Conservation (phyloP, 2,329 filamentous ascomycete genomes). For the Metarhizium anisopliae region DNA sequence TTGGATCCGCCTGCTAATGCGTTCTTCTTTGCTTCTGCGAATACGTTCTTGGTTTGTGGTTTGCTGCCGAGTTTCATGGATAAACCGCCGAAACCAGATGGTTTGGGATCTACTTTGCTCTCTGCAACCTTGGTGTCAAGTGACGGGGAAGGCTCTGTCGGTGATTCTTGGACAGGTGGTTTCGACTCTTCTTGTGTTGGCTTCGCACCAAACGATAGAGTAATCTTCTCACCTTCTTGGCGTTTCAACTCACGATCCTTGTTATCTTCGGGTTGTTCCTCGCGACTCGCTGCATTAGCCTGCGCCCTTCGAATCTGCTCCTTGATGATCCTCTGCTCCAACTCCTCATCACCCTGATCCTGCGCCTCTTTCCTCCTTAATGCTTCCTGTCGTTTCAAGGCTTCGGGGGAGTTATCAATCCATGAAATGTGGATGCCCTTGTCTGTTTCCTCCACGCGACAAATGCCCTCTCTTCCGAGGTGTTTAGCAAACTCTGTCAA, state of each 20-base stretch:
- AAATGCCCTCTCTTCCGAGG: conserved; percentile 78
- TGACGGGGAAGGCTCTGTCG: conserved; percentile 13
- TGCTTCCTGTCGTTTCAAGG: conserved; percentile 70
- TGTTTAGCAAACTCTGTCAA: conserved; percentile 86
- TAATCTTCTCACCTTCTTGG: conserved; percentile 68
- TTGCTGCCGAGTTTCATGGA: conserved; percentile 59
- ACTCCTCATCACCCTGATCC: conserved; percentile 83
- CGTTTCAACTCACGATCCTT: conserved; percentile 42
- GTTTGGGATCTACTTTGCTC: conserved; percentile 18
- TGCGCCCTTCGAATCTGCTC: conserved; percentile 76
- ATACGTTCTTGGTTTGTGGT: conserved; percentile 68
- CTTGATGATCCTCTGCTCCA: conserved; percentile 73
- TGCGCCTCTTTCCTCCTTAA: conserved; percentile 74
- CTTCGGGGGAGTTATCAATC: conserved; percentile 87
- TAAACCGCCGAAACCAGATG: conserved; percentile 28
- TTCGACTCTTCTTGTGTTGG: conserved; percentile 13
- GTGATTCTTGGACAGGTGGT: conserved; percentile 8
- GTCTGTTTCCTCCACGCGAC: conserved; percentile 77
- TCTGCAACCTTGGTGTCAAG: conserved; percentile 7
- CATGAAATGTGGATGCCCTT: conserved; percentile 82
- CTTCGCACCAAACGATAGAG: conserved; percentile 54
- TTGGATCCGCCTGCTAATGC: conserved; percentile 52
- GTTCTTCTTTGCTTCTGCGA: conserved; percentile 60
- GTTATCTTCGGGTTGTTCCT: conserved; percentile 30
- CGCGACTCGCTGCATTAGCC: conserved; percentile 34